These are phyloP conservation scores for Pulveroboletus sp. DNA, from an alignment of 768 basidiomycete genomes.

Conservation along the genomic window DNA sequence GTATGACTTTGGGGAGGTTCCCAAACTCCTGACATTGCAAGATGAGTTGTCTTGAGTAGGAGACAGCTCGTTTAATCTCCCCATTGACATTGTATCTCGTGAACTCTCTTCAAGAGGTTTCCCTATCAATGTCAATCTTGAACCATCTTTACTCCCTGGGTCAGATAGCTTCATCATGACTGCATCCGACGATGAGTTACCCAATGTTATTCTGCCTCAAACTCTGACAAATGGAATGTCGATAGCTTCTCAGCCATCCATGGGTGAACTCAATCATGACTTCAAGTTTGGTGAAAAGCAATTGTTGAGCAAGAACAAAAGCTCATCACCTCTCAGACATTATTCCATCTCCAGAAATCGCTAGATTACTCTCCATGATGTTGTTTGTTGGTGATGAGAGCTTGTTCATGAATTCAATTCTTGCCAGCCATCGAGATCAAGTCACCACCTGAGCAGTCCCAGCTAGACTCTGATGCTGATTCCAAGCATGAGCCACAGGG, in stretches of 20 bases:
- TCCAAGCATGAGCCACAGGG: slow-evolving; percentile 28
- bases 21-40: slow-evolving; percentile 44
- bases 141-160: no score
- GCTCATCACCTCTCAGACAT: slow-evolving; percentile 56
- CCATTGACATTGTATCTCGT: no score
- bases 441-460: slow-evolving; percentile 30
- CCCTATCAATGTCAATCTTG: no score
- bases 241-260: slow-evolving; percentile 46
- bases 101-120: no score
- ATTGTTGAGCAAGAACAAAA: slow-evolving; percentile 13
- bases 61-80: no score
- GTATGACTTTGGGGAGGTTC: slow-evolving; percentile 48
- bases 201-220: no score
- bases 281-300: slow-evolving; percentile 71
- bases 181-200: no score
- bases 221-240: slow-evolving; percentile 27
- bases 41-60: no score
- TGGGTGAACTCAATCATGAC: slow-evolving; percentile 65
- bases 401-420: slow-evolving; percentile 55
- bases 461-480: no score
- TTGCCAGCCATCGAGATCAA: slow-evolving; percentile 41
- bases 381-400: no score
- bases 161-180: no score
- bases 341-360: slow-evolving; percentile 61
- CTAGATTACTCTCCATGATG: slow-evolving; percentile 44